Evolutionary conservation across 441 rosid genomes (phyloP).

Genomic region (Rhodomyrtus psidioides): DNA sequence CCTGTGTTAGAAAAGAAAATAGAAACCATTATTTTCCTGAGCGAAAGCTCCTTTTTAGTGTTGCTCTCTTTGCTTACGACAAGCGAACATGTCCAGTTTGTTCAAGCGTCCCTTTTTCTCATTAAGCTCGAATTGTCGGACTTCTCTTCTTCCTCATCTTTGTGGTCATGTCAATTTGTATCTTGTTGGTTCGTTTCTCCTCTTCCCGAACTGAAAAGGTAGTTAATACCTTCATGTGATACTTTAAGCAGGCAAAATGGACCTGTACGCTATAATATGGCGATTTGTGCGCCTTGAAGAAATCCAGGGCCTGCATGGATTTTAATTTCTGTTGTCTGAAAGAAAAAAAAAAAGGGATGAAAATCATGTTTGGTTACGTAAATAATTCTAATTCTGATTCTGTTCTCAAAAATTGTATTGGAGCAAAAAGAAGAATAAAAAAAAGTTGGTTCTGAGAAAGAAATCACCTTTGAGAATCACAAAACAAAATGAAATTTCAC

Average conservation of each 20-base stretch:
- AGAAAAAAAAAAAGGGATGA: too few species aligned
- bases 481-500: too few species aligned
- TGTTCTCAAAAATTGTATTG: too few species aligned
- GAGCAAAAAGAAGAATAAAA: too few species aligned
- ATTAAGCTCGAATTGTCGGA: not conserved
- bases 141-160: not conserved
- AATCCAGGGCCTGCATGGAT: not conserved
- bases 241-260: not conserved
- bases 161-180: not conserved
- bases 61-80: not conserved
- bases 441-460: too few species aligned
- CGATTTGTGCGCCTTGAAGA: not conserved
- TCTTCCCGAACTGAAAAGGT: not conserved
- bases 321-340: too few species aligned
- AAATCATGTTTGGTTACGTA: too few species aligned
- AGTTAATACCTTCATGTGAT: not conserved
- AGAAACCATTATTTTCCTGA: not conserved
- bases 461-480: too few species aligned
- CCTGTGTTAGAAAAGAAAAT: not conserved
- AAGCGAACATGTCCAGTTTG: not conserved
- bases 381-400: too few species aligned
- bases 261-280: not conserved
- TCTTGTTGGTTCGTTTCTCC: not conserved
- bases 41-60: not conserved
- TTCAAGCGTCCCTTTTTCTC: not conserved